Evolutionary conservation across 805 yeast species (phyloP), one percentile per base, ranked within the genome.

Genomic region (Lipomyces chichibuensis): DNA sequence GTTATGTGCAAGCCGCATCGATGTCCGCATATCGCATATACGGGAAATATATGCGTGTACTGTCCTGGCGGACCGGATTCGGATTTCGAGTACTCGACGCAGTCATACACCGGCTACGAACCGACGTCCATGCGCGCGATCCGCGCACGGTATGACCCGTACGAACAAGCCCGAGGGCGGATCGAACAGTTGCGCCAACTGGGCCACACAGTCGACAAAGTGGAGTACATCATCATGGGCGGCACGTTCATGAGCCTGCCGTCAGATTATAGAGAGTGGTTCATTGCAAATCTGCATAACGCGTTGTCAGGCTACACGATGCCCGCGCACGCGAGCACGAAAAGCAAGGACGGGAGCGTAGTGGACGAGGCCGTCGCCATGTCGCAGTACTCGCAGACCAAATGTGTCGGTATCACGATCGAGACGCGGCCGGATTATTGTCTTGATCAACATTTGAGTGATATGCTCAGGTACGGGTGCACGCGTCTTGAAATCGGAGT

Each of bases 61-160:
- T 95, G 99, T 80, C 99, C 99, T 4, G 99, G 99, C 67, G 99
- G 99, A 1, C 99, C 99, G 2, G 99, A 95, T 77, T 89, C 96
- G 1, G 99, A 95, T 80, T 95, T 95, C 76, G 99, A 95, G 77
- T 95, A 95, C 79, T 91, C 97, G 0, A 95, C 99, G 2, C 99
- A 95, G 80, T 92, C 98, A 3, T 95, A 95, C 76, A 95, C 99
- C 0, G 99, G 99, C 51, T 95, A 95, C 76, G 99, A 95, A 78
- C 99, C 99, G 8, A 95, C 99, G 0, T 92, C 98, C 0, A 95
- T 95, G 99, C 85, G 99, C 74, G 99, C 99, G n/a, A 95, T 95
- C 69, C 84, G 99, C 73, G 99, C 99, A 0, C 86, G 99, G 74
- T 95, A 95, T 76, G 99, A 95, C 77, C 98, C 99, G 0, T 95